phyloP scores from a whole-genome alignment of 169 alveolate species.

The Pseudocohnilembus persalinus region DNA sequence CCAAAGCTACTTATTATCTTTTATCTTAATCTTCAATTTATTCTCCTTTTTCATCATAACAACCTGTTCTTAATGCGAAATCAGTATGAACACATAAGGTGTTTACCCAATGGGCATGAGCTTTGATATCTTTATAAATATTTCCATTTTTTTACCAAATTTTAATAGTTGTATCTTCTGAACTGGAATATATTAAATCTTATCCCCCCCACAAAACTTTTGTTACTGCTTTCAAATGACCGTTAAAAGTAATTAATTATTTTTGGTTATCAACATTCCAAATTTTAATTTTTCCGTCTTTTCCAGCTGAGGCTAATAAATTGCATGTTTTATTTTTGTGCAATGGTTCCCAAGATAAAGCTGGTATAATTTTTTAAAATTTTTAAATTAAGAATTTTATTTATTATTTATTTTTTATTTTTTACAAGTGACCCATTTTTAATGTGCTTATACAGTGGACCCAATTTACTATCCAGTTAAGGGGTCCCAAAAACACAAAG shows the following conservation, averaged over 20 bases:
- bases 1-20: conserved; percentile 42
- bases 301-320: conserved; percentile 73
- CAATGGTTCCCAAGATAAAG: conserved; percentile 92
- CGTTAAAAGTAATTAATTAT: conserved; percentile 82
- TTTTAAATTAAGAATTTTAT: conserved; percentile 77
- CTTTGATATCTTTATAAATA: conserved; percentile 81
- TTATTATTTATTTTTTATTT: conserved; percentile 11
- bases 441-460: conserved; percentile 65
- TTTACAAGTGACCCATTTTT: conserved; percentile 61
- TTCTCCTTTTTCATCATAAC: conserved; percentile 80
- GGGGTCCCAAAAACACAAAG: conserved; percentile 86
- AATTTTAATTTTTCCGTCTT: conserved; percentile 91
- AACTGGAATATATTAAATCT: conserved; percentile 88
- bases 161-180: conserved; percentile 94
- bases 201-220: conserved; percentile 96
- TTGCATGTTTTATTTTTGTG: conserved; percentile 69
- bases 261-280: conserved; percentile 88
- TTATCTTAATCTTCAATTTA: conserved; percentile 57
- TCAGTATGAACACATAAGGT: conserved; percentile 96
- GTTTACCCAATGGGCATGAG: conserved; percentile 99
- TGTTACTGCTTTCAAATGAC: conserved; percentile 93
- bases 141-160: conserved; percentile 91
- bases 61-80: conserved; percentile 90
- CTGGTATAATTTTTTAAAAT: background rate
- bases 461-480: conserved; percentile 58